Evolutionary conservation across 2,329 filamentous ascomycete species (phyloP).

Genomic region (Metarhizium guizhouense): DNA sequence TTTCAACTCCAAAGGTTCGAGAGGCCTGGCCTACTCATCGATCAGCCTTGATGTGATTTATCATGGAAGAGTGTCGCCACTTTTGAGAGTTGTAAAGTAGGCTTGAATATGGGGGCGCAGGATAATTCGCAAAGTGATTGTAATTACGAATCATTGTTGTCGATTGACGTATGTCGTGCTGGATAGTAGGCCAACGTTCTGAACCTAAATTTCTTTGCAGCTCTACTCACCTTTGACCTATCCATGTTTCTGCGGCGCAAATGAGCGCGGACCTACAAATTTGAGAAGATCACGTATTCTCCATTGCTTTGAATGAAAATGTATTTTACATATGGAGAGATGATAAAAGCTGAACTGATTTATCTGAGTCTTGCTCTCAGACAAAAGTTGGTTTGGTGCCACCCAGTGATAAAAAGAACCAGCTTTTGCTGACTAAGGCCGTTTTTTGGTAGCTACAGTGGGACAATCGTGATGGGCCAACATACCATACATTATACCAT

Average conservation of each 20-base stretch:
- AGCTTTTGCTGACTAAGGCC: not conserved
- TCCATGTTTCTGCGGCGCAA: constrained; percentile 11
- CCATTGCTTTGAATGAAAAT: not conserved
- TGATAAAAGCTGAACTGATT: not conserved
- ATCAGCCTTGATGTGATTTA: constrained; percentile 1
- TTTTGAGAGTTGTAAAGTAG: too few species aligned
- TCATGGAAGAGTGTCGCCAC: too few species aligned
- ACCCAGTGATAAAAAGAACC: not conserved
- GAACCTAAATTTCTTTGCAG: not conserved
- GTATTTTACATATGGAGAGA: not conserved
- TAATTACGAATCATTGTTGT: too few species aligned
- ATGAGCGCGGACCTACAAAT: not conserved
- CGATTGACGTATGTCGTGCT: too few species aligned
- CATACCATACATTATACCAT: not conserved
- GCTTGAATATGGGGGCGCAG: too few species aligned
- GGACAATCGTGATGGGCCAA: not conserved
- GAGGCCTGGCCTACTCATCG: constrained; percentile 30
- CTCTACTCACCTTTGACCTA: constrained; percentile 12
- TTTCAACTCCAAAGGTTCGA: constrained; percentile 35
- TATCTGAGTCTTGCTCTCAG: not conserved
- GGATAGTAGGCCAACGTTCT: too few species aligned
- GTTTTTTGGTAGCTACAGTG: not conserved
- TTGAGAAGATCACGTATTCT: not conserved
- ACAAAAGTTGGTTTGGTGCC: not conserved
- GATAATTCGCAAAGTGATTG: too few species aligned